phyloP scores from a whole-genome alignment of 345 rosid species.

The Linum tenue region DNA sequence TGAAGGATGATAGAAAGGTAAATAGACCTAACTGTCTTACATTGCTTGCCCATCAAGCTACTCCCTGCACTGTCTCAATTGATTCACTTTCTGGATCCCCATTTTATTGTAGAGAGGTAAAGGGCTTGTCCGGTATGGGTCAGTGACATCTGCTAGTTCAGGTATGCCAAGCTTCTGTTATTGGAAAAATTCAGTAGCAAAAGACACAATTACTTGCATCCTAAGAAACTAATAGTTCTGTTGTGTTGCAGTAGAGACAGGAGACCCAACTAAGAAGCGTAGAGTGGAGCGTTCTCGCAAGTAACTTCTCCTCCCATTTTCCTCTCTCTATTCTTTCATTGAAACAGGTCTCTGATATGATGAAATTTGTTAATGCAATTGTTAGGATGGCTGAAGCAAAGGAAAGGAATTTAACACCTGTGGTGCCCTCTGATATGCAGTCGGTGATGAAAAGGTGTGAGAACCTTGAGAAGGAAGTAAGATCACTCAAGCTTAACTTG shows the following conservation, averaged over 20 bases:
- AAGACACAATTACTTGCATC: neutral
- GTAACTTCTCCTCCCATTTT: constrained; percentile 25
- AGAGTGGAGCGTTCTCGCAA: constrained; percentile 70
- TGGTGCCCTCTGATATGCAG: constrained; percentile 50
- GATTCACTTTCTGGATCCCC: neutral
- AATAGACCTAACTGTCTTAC: neutral
- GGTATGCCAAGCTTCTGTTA: constrained; percentile 22
- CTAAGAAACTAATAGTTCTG: neutral
- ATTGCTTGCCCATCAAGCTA: neutral
- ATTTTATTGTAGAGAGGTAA: constrained; percentile 27
- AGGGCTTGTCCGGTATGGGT: constrained; percentile 42
- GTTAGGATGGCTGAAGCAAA: constrained; percentile 77
- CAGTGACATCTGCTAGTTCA: constrained; percentile 48
- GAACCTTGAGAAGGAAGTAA: constrained; percentile 69
- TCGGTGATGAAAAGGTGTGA: constrained; percentile 51
- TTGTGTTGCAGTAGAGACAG: constrained; percentile 45
- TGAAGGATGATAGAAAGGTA: constrained; percentile 60
- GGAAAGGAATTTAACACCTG: constrained; percentile 44
- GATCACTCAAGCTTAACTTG: constrained; percentile 63
- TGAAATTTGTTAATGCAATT: neutral
- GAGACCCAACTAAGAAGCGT: constrained; percentile 60
- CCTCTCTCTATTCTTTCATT: neutral
- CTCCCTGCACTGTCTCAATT: neutral
- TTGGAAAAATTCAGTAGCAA: neutral
- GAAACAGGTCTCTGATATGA: neutral